Conservation (phyloP, 1,284 basidiomycete species). For the Cutaneotrichosporon sp. region DNA sequence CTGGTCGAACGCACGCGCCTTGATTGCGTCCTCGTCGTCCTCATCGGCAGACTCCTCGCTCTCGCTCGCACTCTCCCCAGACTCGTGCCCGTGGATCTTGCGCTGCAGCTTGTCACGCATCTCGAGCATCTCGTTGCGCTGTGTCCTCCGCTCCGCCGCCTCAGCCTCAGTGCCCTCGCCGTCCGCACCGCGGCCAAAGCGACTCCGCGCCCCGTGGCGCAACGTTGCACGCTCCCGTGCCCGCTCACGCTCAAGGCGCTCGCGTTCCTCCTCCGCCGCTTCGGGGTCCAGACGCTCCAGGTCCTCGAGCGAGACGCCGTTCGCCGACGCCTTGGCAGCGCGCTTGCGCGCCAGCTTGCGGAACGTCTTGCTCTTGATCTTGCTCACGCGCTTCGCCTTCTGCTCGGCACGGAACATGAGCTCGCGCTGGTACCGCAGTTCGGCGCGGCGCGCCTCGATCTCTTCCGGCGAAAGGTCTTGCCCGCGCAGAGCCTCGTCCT, state of each 20-base stretch:
- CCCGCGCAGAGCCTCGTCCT: constrained; percentile 73
- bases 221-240: constrained; percentile 83
- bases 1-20: constrained; percentile 70
- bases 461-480: constrained; percentile 75
- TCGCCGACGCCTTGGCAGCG: constrained; percentile 61
- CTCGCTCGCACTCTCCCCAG: constrained; percentile 49
- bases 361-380: constrained; percentile 96
- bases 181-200: constrained; percentile 51
- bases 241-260: constrained; percentile 73
- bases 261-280: constrained; percentile 59
- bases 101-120: constrained; percentile 75
- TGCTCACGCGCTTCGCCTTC: constrained; percentile 85
- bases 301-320: constrained; percentile 55
- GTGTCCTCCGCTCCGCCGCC: constrained; percentile 37
- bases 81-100: constrained; percentile 63
- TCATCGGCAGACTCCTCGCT: constrained; percentile 59
- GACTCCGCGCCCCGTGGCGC: constrained; percentile 66
- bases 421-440: constrained; percentile 84
- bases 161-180: constrained; percentile 27
- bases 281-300: constrained; percentile 56
- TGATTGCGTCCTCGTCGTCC: constrained; percentile 58
- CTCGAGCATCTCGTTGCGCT: constrained; percentile 59
- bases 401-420: constrained; percentile 90
- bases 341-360: constrained; percentile 78
- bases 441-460: constrained; percentile 72